Base-by-base conservation (phyloP, 768 basidiomycete species). In the Sporobolomyces roseus region DNA sequence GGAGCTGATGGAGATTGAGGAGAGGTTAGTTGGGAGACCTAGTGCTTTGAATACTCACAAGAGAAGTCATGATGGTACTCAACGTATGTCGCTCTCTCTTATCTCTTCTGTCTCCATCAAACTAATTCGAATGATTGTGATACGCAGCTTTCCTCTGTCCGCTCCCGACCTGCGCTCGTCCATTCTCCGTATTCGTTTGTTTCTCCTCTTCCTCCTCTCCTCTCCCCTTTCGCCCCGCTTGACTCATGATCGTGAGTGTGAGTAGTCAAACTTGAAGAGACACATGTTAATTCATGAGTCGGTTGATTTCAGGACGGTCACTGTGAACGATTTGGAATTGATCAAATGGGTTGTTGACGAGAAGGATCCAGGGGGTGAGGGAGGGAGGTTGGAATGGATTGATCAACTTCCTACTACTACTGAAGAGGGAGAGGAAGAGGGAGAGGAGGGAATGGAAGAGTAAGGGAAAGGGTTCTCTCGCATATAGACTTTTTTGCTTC, bases 331-430 rank as follows among this genome's bases (percentile, higher is more conserved):
- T 36, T 52, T 74, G 9, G 41, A 70, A 1, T 32, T 35, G 23
- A 61, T 74, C 36, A 63, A 27, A 29, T 71, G 67, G 55, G 66
- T 67, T 41, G 43, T 46, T 30, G 61, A 63, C 51, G 56, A 58
- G 32, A n/a, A 46, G 12, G 69, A 62, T 32, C 53, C 59, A 45
- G 41, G 56, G 4, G 30, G 48, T 30, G 64, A 62, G 3, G 60
- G 61, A 19, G 73, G 66, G 4, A 32, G 71, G 14, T 50, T 68
- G n/a, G 73, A 71, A 35, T 71, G 67, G 70, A 52, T 74, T 54
- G 54, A 55, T n/a, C 19, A 55, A 32, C 10, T 33, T 12, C 33
- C 46, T 7, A 41, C 10, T 17, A 9, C 17, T 41, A n/a, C n/a
- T n/a, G n/a, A n/a, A n/a, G n/a, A n/a, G n/a, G 38, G 17, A 41